Evolutionary conservation across 345 rosid genomes (phyloP), one percentile per base, ranked within the genome.

Genomic region (Lumnitzera littorea): DNA sequence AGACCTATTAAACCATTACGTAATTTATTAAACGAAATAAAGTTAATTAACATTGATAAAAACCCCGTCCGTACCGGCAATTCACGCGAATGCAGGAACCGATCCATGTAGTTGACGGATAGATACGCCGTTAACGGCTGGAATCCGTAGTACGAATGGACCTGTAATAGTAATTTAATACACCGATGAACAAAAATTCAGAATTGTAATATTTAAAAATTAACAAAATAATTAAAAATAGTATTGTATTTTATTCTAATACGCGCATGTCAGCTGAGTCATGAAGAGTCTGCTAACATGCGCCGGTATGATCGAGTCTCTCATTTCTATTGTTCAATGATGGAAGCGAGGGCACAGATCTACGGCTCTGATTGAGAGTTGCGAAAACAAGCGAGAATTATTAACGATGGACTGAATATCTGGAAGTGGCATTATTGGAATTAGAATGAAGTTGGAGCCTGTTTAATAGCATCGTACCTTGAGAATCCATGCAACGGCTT

Each of bases 401-500:
- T 27, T 27, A 27, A 27, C 5, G 31, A 36, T 36, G 7, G 1
- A 36, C 11, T 36, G 43, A 50, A 4, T 50, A 57, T 66, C 69
- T 43, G 24, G 29, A 20, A 55, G 69, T 62, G 72, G 75, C 66
- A 67, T n/a, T 62, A 56, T 69, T 50, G 68, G 49, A 72, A 67
- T 46, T 67, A 48, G 36, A 15, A 11, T 4, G 27, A 62, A 58
- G 16, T 27, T 43, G 48, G 17, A 14, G 62, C 20, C 57, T 55
- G 66, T 43, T 51, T 24, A 49, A 16, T 2, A 17, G 50, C 0
- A 10, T 10, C 62, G 57, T 65, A 78, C 99, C 95, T 88, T 86
- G 81, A 89, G 90, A 73, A 94, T 94, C 99, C 99, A 94, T 76
- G 91, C 77, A 80, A 94, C 95, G 16, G 96, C 78, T 15, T 86